These are phyloP conservation scores for Saccharomyces kudriavzevii DNA, from an alignment of 805 yeast species.

Conservation along the genomic window DNA sequence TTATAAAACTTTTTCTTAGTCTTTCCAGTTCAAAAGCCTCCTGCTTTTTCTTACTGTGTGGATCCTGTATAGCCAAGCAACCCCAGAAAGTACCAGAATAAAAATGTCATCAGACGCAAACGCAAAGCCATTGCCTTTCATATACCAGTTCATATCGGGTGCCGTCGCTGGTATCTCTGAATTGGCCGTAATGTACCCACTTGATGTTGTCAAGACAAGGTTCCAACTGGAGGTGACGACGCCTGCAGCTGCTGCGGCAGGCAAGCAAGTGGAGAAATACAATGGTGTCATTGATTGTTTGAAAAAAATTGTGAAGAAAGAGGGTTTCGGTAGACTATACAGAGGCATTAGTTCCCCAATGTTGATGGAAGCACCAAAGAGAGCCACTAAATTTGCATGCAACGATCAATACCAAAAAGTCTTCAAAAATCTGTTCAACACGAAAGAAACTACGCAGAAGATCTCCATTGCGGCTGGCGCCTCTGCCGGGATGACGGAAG, in stretches of 20 bases:
- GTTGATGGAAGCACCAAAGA: slow-evolving; percentile 96
- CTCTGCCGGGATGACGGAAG: slow-evolving; percentile 93
- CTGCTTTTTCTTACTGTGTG: not conserved
- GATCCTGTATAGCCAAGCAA: not conserved
- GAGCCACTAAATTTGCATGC: slow-evolving; percentile 97
- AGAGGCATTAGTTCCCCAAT: slow-evolving; percentile 93
- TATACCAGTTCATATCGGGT: slow-evolving; percentile 83
- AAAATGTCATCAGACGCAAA: not conserved
- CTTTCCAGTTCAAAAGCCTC: not conserved
- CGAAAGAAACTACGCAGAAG: slow-evolving; percentile 61
- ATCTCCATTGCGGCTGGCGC: slow-evolving; percentile 88
- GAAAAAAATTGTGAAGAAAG: slow-evolving; percentile 69
- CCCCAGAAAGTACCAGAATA: not conserved
- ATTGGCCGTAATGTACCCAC: slow-evolving; percentile 86
- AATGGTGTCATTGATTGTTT: slow-evolving; percentile 76
- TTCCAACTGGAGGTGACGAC: slow-evolving; percentile 67
- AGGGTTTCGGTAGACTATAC: slow-evolving; percentile 75
- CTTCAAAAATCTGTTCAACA: slow-evolving; percentile 64
- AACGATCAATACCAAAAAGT: slow-evolving; percentile 92
- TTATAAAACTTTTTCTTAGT: not conserved
- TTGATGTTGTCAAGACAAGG: slow-evolving; percentile 93
- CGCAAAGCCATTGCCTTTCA: slow-evolving; percentile 57
- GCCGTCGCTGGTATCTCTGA: slow-evolving; percentile 96
- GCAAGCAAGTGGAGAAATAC: slow-evolving; percentile 41
- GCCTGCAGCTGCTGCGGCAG: slow-evolving; percentile 28